Conservation (phyloP, 2,329 filamentous ascomycete genomes). For the Colletotrichum filicis region DNA sequence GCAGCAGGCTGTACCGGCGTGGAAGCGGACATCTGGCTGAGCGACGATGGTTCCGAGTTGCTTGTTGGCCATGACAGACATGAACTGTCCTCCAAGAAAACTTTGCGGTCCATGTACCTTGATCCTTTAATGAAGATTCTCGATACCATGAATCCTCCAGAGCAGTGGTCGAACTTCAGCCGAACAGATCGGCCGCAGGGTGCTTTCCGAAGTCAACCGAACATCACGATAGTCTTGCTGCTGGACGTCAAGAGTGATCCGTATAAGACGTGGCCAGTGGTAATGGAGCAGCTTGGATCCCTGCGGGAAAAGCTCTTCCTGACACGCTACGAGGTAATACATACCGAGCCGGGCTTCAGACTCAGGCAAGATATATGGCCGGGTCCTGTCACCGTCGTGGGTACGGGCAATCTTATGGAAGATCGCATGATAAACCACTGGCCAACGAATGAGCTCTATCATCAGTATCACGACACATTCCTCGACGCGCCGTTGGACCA, state of each 20-base stretch:
- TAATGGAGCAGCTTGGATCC: constrained; percentile 60
- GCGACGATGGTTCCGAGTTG: constrained; percentile 55
- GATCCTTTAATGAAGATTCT: constrained; percentile 71
- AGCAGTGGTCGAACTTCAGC: constrained; percentile 55
- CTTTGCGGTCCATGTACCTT: constrained; percentile 70
- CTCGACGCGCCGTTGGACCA: constrained; percentile 71
- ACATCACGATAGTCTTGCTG: constrained; percentile 68
- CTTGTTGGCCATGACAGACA: constrained; percentile 72
- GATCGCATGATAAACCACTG: constrained; percentile 48
- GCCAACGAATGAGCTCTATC: constrained; percentile 57
- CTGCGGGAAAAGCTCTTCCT: constrained; percentile 68
- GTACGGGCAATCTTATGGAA: constrained; percentile 68
- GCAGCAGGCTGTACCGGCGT: constrained; percentile 44
- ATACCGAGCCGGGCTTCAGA: constrained; percentile 44
- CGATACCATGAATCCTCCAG: constrained; percentile 54
- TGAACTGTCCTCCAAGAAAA: constrained; percentile 65
- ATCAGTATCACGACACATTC: constrained; percentile 69
- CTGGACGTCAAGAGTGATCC: constrained; percentile 75
- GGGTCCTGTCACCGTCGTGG: constrained; percentile 74
- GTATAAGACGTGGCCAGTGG: constrained; percentile 57
- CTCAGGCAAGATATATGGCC: neutral
- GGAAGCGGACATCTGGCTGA: constrained; percentile 77
- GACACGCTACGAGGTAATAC: constrained; percentile 54
- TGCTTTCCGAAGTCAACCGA: constrained; percentile 63
- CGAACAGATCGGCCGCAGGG: constrained; percentile 51